phyloP scores from a whole-genome alignment of 2,329 filamentous ascomycete genomes.

The Pseudogymnoascus sp. region DNA sequence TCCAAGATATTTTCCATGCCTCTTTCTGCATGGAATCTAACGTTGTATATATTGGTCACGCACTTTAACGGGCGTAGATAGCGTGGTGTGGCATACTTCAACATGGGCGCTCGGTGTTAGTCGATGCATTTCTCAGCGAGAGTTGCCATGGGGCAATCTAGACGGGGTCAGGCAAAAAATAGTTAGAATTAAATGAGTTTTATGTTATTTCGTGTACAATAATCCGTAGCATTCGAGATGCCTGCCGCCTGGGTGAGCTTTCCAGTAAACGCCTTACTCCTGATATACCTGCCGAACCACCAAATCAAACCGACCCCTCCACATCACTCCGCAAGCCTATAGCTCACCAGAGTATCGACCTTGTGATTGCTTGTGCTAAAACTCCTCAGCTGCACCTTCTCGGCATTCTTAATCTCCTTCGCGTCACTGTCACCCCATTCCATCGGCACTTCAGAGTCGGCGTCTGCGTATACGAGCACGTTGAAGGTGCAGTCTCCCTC shows the following conservation, averaged over 20 bases:
- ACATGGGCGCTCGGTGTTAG: constrained; percentile 7
- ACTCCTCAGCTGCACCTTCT: constrained; percentile 89
- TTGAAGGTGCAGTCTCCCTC: constrained; percentile 97
- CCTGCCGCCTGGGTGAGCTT: too few relatives aligned
- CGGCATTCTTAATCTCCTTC: constrained; percentile 86
- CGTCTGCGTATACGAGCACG: constrained; percentile 93
- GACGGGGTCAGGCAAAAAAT: neutral
- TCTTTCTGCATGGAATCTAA: neutral
- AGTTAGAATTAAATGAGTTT: constrained; percentile 1
- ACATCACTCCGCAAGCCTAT: constrained; percentile 51
- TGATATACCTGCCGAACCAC: neutral
- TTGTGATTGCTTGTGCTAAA: constrained; percentile 94
- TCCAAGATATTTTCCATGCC: neutral
- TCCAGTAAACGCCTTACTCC: neutral
- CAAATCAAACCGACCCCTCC: neutral
- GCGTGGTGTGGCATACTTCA: constrained; percentile 8
- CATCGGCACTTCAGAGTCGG: constrained; percentile 90
- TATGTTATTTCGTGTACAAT: too few relatives aligned
- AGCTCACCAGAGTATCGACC: constrained; percentile 93
- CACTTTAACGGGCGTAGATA: constrained; percentile 9
- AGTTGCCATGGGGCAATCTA: constrained; percentile 1
- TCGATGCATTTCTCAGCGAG: constrained; percentile 3
- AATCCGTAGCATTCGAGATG: neutral
- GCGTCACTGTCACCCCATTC: constrained; percentile 99
- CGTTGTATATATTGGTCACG: constrained; percentile 6